A percentile compares a stretch with the other conserved stretches of the same genome.
These are phyloP conservation scores for Candida yuanshanica DNA, from an alignment of 805 yeast genomes.

Conservation along the genomic window DNA sequence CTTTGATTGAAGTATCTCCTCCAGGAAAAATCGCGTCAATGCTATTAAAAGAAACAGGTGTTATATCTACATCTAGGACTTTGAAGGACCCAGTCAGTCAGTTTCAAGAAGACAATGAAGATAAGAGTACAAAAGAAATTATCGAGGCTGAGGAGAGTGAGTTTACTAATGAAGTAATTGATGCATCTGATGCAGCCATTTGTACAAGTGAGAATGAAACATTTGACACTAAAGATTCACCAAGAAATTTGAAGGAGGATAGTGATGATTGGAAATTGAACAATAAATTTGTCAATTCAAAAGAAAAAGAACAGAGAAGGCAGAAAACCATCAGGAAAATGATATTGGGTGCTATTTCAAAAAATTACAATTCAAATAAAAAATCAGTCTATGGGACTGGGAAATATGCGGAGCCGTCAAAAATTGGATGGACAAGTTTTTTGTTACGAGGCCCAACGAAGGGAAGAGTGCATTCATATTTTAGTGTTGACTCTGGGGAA, in stretches of 20 bases:
- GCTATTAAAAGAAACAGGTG: conserved; percentile 4
- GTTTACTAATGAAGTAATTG: background rate
- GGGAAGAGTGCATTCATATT: background rate
- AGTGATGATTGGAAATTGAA: conserved; percentile 8
- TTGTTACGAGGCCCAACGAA: conserved; percentile 2
- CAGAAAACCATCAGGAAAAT: conserved; percentile 15
- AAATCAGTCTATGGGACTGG: too few species aligned
- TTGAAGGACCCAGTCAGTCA: background rate
- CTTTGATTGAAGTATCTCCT: conserved; percentile 4
- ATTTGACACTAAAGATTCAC: background rate
- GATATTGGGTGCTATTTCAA: conserved; percentile 12
- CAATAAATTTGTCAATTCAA: conserved; percentile 11
- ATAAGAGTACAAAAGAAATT: background rate
- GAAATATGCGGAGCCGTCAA: too few species aligned
- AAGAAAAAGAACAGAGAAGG: conserved; percentile 4
- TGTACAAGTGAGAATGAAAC: background rate
- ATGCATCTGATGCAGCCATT: background rate
- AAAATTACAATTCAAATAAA: background rate
- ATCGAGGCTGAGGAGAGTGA: background rate
- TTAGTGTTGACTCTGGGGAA: conserved; percentile 21
- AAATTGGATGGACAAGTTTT: conserved; percentile 14
- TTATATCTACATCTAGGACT: background rate
- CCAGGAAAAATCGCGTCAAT: conserved; percentile 12
- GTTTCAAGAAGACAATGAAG: background rate
- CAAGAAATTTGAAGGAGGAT: background rate